Evolutionary conservation across 139 green algal genomes (phyloP).

Genomic region (Raphidocelis subcapitata): DNA sequence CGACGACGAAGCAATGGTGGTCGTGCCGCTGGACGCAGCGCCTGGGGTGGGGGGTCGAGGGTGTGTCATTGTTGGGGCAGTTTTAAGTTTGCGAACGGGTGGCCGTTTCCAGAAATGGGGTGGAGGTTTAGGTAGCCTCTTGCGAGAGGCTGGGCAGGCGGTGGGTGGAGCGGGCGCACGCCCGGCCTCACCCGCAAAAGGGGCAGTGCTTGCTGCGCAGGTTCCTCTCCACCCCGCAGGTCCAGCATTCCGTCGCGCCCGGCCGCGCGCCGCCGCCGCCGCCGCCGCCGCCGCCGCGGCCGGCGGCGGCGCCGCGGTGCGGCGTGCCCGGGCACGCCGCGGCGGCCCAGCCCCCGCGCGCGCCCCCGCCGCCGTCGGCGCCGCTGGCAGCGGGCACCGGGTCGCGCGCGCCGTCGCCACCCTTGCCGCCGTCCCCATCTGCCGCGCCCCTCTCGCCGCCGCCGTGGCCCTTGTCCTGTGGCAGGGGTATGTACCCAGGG

Average conservation of each 20-base stretch:
- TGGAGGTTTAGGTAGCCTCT: no score
- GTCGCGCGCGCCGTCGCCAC: not conserved
- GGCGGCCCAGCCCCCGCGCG: not conserved
- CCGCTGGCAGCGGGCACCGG: constrained; percentile 2
- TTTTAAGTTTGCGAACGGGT: no score
- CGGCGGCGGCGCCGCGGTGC: no score
- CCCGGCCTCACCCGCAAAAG: constrained; percentile 14
- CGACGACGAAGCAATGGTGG: constrained; percentile 77
- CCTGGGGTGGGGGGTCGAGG: not conserved
- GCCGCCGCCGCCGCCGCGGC: not conserved
- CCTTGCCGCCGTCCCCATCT: no score
- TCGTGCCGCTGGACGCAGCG: constrained; percentile 64
- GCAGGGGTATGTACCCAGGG: constrained; percentile 10
- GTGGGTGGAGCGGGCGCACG: no score
- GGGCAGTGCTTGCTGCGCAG: constrained; percentile 32
- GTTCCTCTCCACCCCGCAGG: constrained; percentile 13
- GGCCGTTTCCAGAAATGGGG: no score
- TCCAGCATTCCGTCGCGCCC: constrained; percentile 20
- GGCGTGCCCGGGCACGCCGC: not conserved
- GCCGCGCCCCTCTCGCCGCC: no score
- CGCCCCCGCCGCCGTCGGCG: no score
- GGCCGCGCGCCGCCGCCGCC: not conserved
- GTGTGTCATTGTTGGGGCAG: no score
- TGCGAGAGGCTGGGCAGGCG: no score
- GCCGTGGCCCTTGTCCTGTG: not conserved